Base-by-base conservation (phyloP, 164 flowering plant species). In the Tinospora cordifolia region DNA sequence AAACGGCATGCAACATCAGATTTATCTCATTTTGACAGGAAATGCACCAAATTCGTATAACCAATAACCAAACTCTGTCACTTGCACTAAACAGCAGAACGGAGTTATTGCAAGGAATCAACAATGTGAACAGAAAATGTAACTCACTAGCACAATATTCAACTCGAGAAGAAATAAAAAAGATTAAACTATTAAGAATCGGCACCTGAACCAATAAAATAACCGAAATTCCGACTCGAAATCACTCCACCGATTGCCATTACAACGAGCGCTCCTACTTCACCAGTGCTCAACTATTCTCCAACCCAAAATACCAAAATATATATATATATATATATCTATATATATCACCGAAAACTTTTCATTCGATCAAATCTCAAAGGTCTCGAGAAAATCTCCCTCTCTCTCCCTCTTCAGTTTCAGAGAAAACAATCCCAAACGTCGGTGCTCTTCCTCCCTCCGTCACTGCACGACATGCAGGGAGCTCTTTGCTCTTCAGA, bases 231-330 rank as follows among this genome's bases (percentile, higher is more conserved):
- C 78, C 90, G 84, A 78, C 80, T 79, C 24, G 90, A 86, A 70
- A 89, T 81, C 69, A 87, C 76, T 66, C 88, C 84, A 47, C 88
- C 89, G 58, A 87, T 72, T 1, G 90, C 91, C 98, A 93, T 93
- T 82, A 71, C 62, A 60, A 70, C 68, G 27, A 67, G 25, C 22
- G 65, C 8, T 9, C 39, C 60, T 3, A 40, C 27, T 22, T 65
- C 69, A 22, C 39, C 22, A 34, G 24, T 34, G 36, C 66, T 15
- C 10, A 41, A 27, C 66, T 13, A 34, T 64, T 39, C 6, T 15
- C 21, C 21, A 36, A 64, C 17, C n/a, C 21, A 36, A 47, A 26
- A 65, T 30, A 30, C 36, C 36, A 30, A 30, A 30, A 30, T 1
- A 30, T 1, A 22, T 25, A 25, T 10, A 34, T n/a, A 25, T 68